Conservation (phyloP, 2,329 filamentous ascomycete genomes). For the Diatrype stigma region DNA sequence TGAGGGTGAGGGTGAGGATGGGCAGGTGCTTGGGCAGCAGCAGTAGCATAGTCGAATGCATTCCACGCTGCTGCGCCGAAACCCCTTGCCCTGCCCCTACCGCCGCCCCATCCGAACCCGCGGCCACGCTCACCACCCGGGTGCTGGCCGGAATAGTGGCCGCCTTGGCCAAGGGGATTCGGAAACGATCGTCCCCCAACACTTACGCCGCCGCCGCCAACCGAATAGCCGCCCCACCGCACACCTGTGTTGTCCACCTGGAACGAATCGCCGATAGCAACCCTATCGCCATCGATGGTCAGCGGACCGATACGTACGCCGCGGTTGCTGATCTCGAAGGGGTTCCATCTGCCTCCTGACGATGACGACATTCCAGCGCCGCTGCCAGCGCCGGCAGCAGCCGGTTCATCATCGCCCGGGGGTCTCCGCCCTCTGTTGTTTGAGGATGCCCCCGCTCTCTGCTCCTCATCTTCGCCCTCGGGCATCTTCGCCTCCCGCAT, state of each 20-base stretch:
- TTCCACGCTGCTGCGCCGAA: background rate
- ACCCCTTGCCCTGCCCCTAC: no score
- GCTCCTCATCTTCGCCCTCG: constrained; percentile 28
- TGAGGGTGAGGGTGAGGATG: no score
- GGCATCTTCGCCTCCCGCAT: constrained; percentile 16
- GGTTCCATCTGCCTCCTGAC: constrained; percentile 6
- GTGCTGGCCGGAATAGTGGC: background rate
- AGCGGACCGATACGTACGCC: constrained; percentile 36
- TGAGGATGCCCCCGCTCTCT: no score
- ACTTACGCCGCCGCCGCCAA: constrained; percentile 36
- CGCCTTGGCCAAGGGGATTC: background rate
- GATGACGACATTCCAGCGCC: constrained; percentile 3
- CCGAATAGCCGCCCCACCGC: constrained; percentile 40
- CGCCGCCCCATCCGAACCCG: background rate
- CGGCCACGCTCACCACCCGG: background rate
- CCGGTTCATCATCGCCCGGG: no score
- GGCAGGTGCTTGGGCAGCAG: no score
- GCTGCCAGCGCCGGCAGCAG: no score
- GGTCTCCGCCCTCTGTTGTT: no score
- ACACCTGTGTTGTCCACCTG: constrained; percentile 42
- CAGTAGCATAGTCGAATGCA: background rate
- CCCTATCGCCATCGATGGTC: constrained; percentile 37
- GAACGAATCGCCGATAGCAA: constrained; percentile 39
- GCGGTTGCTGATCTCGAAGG: constrained; percentile 12
- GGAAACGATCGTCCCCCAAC: background rate